Evolutionary conservation across 2,329 filamentous ascomycete genomes (phyloP).

Genomic region (Penicillium sp.): DNA sequence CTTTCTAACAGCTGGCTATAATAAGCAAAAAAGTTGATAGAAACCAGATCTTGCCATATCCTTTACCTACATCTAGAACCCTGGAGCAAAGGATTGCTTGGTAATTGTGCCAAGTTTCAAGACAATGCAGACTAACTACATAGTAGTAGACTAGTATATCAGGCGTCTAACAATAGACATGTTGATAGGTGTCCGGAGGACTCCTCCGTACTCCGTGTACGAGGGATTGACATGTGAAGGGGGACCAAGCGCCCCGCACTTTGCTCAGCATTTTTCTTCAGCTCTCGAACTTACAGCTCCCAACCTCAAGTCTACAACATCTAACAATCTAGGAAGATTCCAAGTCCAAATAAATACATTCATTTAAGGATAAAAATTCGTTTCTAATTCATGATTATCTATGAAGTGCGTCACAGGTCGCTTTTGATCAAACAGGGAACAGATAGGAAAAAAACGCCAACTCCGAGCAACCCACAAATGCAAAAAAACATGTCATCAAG

Average conservation of each 20-base stretch:
- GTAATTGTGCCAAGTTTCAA: not conserved
- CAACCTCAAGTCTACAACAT: not conserved
- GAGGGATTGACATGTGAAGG: not conserved
- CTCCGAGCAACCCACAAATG: constrained; percentile 26
- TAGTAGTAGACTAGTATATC: not conserved
- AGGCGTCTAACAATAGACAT: not conserved
- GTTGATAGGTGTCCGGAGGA: not conserved
- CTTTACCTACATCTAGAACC: not conserved
- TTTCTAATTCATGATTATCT: constrained; percentile 32
- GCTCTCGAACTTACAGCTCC: no score
- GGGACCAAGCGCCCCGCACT: not conserved
- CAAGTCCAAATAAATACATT: not conserved
- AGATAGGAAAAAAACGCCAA: constrained; percentile 15
- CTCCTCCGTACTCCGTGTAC: not conserved
- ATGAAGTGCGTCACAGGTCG: constrained; percentile 18
- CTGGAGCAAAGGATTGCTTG: not conserved
- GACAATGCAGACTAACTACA: not conserved
- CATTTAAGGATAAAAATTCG: constrained; percentile 16
- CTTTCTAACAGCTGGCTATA: not conserved
- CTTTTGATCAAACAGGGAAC: constrained; percentile 20
- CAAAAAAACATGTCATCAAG: constrained; percentile 21
- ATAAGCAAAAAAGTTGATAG: not conserved
- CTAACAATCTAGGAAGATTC: not conserved
- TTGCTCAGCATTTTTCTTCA: not conserved
- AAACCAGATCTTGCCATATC: no score